A percentile compares a stretch with the other conserved stretches of the same genome.
phyloP scores from a whole-genome alignment of 2,329 filamentous ascomycete genomes.

The Hortaea sp. region DNA sequence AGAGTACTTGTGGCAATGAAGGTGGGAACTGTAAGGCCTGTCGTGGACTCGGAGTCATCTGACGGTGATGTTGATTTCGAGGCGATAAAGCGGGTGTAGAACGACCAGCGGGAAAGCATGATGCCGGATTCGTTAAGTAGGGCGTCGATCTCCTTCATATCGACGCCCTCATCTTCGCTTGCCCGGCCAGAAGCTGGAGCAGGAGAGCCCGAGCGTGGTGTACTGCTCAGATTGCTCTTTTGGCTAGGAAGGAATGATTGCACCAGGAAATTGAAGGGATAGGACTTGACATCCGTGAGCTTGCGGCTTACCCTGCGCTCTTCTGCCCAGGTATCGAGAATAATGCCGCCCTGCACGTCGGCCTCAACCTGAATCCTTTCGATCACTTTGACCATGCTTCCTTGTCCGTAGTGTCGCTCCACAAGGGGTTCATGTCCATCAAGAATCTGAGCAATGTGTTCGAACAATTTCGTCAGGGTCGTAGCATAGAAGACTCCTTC shows the following conservation, averaged over 20 bases:
- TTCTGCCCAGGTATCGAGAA: conserved; percentile 91
- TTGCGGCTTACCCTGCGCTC: conserved; percentile 75
- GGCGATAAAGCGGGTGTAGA: conserved; percentile 82
- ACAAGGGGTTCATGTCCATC: conserved; percentile 85
- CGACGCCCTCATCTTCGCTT: conserved; percentile 83
- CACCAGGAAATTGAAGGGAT: conserved; percentile 92
- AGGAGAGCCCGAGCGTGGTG: conserved; percentile 60
- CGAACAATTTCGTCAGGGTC: conserved; percentile 82
- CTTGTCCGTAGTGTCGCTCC: conserved; percentile 82
- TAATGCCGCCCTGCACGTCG: conserved; percentile 90
- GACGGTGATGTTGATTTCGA: conserved; percentile 56
- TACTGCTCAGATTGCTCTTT: conserved; percentile 41
- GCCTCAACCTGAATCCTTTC: conserved; percentile 88
- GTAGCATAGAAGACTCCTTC: conserved; percentile 89
- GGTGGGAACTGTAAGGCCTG: conserved; percentile 55
- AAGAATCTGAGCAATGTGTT: conserved; percentile 94
- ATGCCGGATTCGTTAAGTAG: conserved; percentile 78
- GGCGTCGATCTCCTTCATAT: conserved; percentile 92
- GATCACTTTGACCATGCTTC: conserved; percentile 91
- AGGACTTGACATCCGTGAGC: conserved; percentile 91
- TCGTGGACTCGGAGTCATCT: conserved; percentile 32
- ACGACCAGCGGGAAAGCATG: conserved; percentile 87
- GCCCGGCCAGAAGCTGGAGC: conserved; percentile 48
- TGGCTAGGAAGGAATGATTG: conserved; percentile 47
- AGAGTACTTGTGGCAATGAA: conserved; percentile 73